A percentile compares a stretch with the other conserved stretches of the same genome.
These are phyloP conservation scores for Blastobotrys raffinosifermentans DNA, from an alignment of 1,139 yeast genomes.

Conservation along the genomic window DNA sequence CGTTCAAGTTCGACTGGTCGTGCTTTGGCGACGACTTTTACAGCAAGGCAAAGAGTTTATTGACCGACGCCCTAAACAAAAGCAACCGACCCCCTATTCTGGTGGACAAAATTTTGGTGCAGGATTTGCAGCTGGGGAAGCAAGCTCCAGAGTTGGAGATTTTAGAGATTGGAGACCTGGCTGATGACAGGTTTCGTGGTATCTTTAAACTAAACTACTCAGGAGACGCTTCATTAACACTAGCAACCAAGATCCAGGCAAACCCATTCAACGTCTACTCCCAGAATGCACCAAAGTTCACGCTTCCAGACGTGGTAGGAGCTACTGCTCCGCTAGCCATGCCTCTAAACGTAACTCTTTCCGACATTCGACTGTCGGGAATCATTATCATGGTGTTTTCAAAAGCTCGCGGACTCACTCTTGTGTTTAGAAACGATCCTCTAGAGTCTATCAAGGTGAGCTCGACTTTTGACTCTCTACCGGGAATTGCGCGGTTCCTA, in stretches of 20 bases:
- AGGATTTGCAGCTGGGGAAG: constrained; percentile 72
- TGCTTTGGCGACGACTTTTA: constrained; percentile 64
- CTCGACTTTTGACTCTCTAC: constrained; percentile 80
- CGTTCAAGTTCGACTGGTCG: constrained; percentile 76
- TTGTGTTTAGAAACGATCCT: constrained; percentile 86
- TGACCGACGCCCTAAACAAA: constrained; percentile 69
- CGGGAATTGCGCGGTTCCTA: constrained; percentile 72
- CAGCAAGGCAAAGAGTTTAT: constrained; percentile 58
- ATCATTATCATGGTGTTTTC: constrained; percentile 81
- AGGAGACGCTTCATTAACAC: constrained; percentile 76
- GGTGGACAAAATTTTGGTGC: constrained; percentile 66
- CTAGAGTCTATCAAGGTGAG: constrained; percentile 74
- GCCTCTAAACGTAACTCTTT: constrained; percentile 69
- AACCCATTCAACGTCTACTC: constrained; percentile 67
- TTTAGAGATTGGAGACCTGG: constrained; percentile 80
- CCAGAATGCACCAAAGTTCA: constrained; percentile 44
- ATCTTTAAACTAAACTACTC: constrained; percentile 74
- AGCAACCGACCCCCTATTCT: constrained; percentile 72
- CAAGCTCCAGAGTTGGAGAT: constrained; percentile 76
- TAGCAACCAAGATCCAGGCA: constrained; percentile 80
- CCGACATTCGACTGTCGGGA: constrained; percentile 69
- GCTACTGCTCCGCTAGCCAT: constrained; percentile 67
- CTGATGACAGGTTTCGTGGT: constrained; percentile 73
- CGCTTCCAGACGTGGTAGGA: constrained; percentile 60
- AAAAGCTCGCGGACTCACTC: constrained; percentile 73